Evolutionary conservation across 768 basidiomycete genomes (phyloP).

Genomic region (Collybia sp.): DNA sequence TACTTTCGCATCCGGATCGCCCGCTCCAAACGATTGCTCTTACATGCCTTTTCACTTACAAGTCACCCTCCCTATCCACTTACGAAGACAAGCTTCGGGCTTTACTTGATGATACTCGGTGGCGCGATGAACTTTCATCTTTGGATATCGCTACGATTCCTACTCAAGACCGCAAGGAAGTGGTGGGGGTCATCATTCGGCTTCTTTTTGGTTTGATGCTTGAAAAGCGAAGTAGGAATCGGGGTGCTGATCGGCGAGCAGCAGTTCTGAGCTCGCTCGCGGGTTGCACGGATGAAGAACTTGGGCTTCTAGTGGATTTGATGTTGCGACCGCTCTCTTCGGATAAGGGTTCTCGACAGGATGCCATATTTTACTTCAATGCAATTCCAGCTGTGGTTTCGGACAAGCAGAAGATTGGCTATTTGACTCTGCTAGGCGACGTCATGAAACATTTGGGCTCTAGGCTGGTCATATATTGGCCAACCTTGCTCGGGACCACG

Average conservation of each 20-base stretch:
- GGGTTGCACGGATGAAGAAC: constrained; percentile 68
- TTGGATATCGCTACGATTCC: constrained; percentile 60
- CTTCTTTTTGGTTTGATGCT: constrained; percentile 87
- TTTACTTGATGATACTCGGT: constrained; percentile 80
- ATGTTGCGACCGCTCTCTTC: constrained; percentile 75
- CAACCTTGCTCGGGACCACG: constrained; percentile 63
- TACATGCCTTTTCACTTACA: constrained; percentile 80
- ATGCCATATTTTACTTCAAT: constrained; percentile 21
- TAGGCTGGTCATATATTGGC: constrained; percentile 67
- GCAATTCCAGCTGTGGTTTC: constrained; percentile 26
- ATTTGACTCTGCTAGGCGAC: constrained; percentile 79
- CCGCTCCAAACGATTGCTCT: constrained; percentile 72
- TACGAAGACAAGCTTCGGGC: constrained; percentile 63
- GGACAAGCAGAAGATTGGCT: constrained; percentile 76
- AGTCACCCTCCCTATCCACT: constrained; percentile 47
- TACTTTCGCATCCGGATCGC: constrained; percentile 83
- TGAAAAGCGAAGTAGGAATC: constrained; percentile 66
- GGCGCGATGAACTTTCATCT: constrained; percentile 82
- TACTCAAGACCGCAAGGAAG: constrained; percentile 51
- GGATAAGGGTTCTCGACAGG: constrained; percentile 19
- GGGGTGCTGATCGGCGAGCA: constrained; percentile 63
- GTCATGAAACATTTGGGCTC: constrained; percentile 80
- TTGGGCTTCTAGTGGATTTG: constrained; percentile 74
- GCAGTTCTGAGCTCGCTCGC: constrained; percentile 72
- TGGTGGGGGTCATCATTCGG: constrained; percentile 68